Evolutionary conservation across 176 grass and related monocot species (phyloP).

Genomic region (Coix lacrymajobi): DNA sequence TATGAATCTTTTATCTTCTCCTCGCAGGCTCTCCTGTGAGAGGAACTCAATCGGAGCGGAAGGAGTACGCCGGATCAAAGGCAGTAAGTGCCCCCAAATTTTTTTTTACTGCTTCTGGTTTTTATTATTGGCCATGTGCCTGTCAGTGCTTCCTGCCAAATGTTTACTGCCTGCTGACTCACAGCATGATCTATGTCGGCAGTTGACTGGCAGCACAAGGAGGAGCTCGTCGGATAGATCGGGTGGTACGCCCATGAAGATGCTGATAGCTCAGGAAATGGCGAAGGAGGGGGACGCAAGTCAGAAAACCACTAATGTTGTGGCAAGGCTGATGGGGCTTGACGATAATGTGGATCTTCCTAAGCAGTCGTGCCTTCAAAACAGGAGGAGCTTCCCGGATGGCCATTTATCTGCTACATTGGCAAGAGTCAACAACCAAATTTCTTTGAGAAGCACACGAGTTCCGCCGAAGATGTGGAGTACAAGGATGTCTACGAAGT

Average conservation of each 20-base stretch:
- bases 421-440: conserved; percentile 39
- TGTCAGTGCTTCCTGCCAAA: neutral
- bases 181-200: conserved; percentile 17
- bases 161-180: conserved; percentile 9
- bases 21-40: conserved; percentile 50
- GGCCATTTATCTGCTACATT: conserved; percentile 30
- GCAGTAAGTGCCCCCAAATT: conserved; percentile 12
- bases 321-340: conserved; percentile 96
- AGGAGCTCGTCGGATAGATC: conserved; percentile 46
- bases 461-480: conserved; percentile 45
- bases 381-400: conserved; percentile 34
- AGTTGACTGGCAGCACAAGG: conserved; percentile 22
- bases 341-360: conserved; percentile 48
- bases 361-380: conserved; percentile 28
- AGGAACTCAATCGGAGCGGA: conserved; percentile 48
- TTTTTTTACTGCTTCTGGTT: neutral
- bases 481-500: conserved; percentile 86
- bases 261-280: conserved; percentile 86
- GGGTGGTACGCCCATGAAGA: conserved; percentile 72
- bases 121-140: neutral
- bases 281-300: conserved; percentile 65
- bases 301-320: conserved; percentile 57
- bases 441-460: conserved; percentile 26
- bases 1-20: conserved; percentile 32
- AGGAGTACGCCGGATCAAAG: conserved; percentile 35